Percentiles rank a stretch among this genome's conserved stretches.
Evolutionary conservation across 2,329 filamentous ascomycete species (phyloP).

Genomic region (Apiospora malaysiana): DNA sequence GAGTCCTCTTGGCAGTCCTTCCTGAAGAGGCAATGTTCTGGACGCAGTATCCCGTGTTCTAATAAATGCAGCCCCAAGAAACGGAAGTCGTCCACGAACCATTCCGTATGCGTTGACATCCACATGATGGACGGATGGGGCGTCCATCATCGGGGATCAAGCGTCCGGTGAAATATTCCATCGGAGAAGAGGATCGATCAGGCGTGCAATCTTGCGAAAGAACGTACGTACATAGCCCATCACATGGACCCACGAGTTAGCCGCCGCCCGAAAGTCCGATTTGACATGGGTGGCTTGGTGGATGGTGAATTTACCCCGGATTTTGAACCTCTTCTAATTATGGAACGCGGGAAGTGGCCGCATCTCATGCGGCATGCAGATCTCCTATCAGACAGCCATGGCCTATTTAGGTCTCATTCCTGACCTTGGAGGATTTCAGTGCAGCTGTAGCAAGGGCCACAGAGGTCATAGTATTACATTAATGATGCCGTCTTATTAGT

Average conservation of each 20-base stretch:
- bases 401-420: not conserved
- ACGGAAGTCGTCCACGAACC: not conserved
- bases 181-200: not conserved
- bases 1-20: not conserved
- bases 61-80: not conserved
- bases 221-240: not conserved
- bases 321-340: constrained; percentile 16
- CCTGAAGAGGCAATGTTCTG: not conserved
- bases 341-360: constrained; percentile 14
- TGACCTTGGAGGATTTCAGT: not conserved
- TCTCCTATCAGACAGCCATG: not conserved
- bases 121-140: not conserved
- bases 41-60: not conserved
- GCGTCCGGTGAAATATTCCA: not conserved
- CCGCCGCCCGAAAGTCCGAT: not conserved
- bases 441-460: not conserved
- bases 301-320: constrained; percentile 3
- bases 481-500: not conserved
- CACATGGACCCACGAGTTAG: not conserved
- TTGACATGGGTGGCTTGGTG: constrained; percentile 8
- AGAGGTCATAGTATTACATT: not conserved
- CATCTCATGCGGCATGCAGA: constrained; percentile 9
- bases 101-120: not conserved
- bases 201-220: not conserved
- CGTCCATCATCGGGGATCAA: not conserved